phyloP scores from a whole-genome alignment of 257 asterid species.

The Gentiana straminea region DNA sequence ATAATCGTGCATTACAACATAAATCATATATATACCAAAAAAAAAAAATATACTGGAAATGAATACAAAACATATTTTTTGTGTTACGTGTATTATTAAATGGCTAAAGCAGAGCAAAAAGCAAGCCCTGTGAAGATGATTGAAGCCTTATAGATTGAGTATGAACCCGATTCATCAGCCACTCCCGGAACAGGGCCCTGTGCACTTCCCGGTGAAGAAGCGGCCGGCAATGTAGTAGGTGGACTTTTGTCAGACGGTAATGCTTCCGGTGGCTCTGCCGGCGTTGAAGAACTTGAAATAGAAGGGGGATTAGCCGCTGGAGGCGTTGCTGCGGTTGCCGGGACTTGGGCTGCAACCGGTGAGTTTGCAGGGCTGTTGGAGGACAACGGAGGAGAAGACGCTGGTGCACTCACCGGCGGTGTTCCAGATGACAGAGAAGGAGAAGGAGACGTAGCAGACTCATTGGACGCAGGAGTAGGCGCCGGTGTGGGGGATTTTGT shows the following conservation, averaged over 20 bases:
- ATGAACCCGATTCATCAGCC: slow-evolving; percentile 37
- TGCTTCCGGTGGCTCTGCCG: slow-evolving; percentile 26
- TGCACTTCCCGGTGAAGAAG: slow-evolving; percentile 43
- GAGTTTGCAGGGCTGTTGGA: slow-evolving; percentile 18
- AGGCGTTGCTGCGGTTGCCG: slow-evolving; percentile 21
- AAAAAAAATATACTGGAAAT: background rate
- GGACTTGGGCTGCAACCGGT: slow-evolving; percentile 25
- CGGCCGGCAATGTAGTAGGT: slow-evolving; percentile 24
- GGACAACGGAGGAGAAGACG: slow-evolving; percentile 11
- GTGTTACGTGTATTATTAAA: slow-evolving; percentile 9
- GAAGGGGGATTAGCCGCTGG: slow-evolving; percentile 10
- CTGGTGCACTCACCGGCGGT: slow-evolving; percentile 24
- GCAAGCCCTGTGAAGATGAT: slow-evolving; percentile 32
- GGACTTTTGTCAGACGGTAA: slow-evolving; percentile 35
- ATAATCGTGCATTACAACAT: background rate
- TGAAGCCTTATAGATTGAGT: slow-evolving; percentile 10
- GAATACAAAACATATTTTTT: background rate
- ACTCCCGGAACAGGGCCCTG: slow-evolving; percentile 27
- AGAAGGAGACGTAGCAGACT: slow-evolving; percentile 43
- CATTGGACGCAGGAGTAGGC: slow-evolving; percentile 22
- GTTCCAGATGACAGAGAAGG: slow-evolving; percentile 21
- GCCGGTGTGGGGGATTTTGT: slow-evolving; percentile 17
- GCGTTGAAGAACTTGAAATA: slow-evolving; percentile 43
- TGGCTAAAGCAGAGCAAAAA: slow-evolving; percentile 27
- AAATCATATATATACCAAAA: background rate